Conservation (phyloP, 331 rosid genomes). For the Arachis monticola region DNA sequence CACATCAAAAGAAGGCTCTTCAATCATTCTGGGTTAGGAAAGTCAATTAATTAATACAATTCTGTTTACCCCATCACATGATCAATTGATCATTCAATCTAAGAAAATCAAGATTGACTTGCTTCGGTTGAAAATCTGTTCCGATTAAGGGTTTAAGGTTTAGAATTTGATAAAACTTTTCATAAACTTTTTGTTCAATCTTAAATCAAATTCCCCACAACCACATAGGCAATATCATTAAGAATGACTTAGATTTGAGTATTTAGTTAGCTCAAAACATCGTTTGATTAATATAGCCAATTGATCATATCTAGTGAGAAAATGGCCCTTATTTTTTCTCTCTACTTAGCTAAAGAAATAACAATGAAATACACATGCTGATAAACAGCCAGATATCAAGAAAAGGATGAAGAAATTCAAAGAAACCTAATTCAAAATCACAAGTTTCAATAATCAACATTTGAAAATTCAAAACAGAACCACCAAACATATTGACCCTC, state of each 20-base stretch:
- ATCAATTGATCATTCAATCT: conserved; percentile 11
- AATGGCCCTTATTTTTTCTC: neutral
- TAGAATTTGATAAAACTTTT: no score
- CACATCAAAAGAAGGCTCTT: conserved; percentile 7
- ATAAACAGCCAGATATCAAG: conserved; percentile 6
- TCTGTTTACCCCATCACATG: conserved; percentile 17
- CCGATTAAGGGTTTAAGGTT: no score
- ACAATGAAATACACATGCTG: conserved; percentile 14
- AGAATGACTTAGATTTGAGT: neutral
- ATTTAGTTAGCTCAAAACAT: neutral
- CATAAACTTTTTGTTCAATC: neutral
- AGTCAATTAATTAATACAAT: conserved; percentile 16
- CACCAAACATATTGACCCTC: neutral
- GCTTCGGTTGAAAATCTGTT: no score
- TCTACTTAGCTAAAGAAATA: conserved; percentile 7
- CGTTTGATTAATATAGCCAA: neutral
- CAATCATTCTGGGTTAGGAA: conserved; percentile 16
- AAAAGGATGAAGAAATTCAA: conserved; percentile 29
- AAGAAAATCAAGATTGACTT: neutral
- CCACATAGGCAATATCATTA: neutral
- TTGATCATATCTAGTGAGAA: neutral
- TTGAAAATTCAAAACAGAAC: conserved; percentile 21
- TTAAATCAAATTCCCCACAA: neutral
- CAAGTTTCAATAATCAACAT: conserved; percentile 1
- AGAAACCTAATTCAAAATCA: conserved; percentile 22